These are phyloP conservation scores for Neocucurbitaria cava DNA, from an alignment of 2,329 filamentous ascomycete genomes.

Conservation along the genomic window DNA sequence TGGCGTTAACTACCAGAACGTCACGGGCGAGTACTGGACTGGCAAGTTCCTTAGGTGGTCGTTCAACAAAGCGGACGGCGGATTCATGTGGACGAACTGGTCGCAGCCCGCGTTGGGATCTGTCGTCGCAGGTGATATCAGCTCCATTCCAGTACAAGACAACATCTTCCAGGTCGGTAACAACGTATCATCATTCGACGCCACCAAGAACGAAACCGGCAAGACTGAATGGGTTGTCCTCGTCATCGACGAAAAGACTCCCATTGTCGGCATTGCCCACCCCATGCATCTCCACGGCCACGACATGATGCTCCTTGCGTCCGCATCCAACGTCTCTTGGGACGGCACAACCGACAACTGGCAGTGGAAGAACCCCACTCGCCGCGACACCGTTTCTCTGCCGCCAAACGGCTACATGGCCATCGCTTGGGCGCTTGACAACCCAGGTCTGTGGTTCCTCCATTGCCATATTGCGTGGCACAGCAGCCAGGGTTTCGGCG, in stretches of 20 bases:
- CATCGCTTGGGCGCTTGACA: conserved; percentile 60
- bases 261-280: conserved; percentile 32
- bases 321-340: conserved; percentile 36
- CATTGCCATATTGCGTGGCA: too few species aligned
- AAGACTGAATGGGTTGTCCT: not conserved
- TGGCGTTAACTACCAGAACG: not conserved
- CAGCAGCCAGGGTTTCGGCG: too few species aligned
- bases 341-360: conserved; percentile 17
- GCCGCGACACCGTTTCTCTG: conserved; percentile 36
- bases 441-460: conserved; percentile 54
- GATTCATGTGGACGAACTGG: too few species aligned
- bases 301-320: conserved; percentile 62
- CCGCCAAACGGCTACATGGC: conserved; percentile 49
- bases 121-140: too few species aligned
- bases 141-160: too few species aligned
- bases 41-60: too few species aligned
- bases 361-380: conserved; percentile 20
- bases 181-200: not conserved
- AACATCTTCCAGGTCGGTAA: too few species aligned
- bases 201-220: not conserved
- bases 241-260: conserved; percentile 47
- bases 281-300: conserved; percentile 56
- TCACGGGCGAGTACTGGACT: too few species aligned
- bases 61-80: too few species aligned
- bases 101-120: too few species aligned